Evolutionary conservation across 345 rosid species (phyloP), one percentile per base, ranked within the genome.

Genomic region (Gossypium turneri): DNA sequence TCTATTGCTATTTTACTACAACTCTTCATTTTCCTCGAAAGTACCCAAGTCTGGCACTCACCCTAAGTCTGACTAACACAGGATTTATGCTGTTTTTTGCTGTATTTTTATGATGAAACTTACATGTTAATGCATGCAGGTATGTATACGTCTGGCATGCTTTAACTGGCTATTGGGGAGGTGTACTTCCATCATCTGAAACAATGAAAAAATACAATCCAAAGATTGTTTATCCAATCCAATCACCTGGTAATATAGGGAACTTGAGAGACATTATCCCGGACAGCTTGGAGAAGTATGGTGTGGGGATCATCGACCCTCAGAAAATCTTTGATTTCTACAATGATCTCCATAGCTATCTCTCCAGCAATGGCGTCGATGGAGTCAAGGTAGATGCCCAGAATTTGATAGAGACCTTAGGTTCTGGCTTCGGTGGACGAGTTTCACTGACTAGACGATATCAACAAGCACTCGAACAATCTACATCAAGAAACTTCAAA

Each of bases 111-210:
- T 15, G 27, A 52, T 52, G 9, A 34, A 47, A 48, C 16, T 56
- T 48, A 60, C 78, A 16, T 50, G 67, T 64, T 43, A 27, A 60
- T 84, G 82, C 84, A 89, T 82, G 82, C 84, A 89, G 92, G 61
- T 81, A 78, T 74, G 88, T 87, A 19, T 87, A 87, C 41, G 19
- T 88, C 76, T 88, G 93, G 88, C 93, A 89, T 29, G 90, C 93
- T 20, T 73, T 89, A 69, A 76, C 83, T 8, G 88, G 90, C 17
- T 90, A 87, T 11, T 89, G 90, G 91, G 91, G 93, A 75, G 93
- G 95, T 56, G 78, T 85, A 15, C 80, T 72, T 17, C 90, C 89
- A 5, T 70, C 88, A 13, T 87, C 88, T 24, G 83, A 83, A 74
- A 60, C 63, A 69, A 78, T 89, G 93, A 79, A 84, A 41, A 84